Conservation (phyloP, 2,329 filamentous ascomycete genomes). For the Teratosphaeria destructans region DNA sequence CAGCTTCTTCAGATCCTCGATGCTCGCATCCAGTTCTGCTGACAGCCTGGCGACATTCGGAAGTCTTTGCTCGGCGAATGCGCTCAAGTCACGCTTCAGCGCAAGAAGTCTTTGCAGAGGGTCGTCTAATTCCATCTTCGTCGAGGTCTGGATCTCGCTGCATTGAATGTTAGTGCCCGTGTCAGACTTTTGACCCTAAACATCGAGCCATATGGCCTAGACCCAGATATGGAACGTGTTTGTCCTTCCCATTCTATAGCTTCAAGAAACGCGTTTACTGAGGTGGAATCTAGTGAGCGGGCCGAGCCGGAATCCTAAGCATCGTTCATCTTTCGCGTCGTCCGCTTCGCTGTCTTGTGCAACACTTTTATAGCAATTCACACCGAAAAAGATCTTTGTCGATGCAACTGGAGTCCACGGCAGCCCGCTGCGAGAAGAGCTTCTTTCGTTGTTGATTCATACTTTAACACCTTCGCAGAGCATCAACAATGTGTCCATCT, state of each 20-base stretch:
- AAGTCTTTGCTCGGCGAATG: conserved; percentile 60
- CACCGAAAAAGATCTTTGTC: neutral
- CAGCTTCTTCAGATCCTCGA: conserved; percentile 58
- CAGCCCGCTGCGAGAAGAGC: neutral
- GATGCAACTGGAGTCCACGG: neutral
- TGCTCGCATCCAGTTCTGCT: conserved; percentile 53
- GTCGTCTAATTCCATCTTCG: conserved; percentile 61
- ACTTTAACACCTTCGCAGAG: neutral
- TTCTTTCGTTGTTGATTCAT: neutral
- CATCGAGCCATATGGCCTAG: neutral
- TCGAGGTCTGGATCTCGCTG: neutral
- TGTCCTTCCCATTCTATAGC: neutral
- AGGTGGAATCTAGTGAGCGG: no score
- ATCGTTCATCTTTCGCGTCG: neutral
- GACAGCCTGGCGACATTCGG: conserved; percentile 60
- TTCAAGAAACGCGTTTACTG: neutral
- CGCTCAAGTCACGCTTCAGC: conserved; percentile 75
- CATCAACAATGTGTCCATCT: neutral
- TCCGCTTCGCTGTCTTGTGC: neutral
- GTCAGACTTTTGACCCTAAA: neutral
- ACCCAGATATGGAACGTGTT: neutral
- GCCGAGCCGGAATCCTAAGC: neutral
- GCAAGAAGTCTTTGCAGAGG: conserved; percentile 68
- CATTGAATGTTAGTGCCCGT: neutral
- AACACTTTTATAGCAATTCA: neutral